Evolutionary conservation across 2,329 filamentous ascomycete genomes (phyloP).

Genomic region (Trichoderma guizhouense): DNA sequence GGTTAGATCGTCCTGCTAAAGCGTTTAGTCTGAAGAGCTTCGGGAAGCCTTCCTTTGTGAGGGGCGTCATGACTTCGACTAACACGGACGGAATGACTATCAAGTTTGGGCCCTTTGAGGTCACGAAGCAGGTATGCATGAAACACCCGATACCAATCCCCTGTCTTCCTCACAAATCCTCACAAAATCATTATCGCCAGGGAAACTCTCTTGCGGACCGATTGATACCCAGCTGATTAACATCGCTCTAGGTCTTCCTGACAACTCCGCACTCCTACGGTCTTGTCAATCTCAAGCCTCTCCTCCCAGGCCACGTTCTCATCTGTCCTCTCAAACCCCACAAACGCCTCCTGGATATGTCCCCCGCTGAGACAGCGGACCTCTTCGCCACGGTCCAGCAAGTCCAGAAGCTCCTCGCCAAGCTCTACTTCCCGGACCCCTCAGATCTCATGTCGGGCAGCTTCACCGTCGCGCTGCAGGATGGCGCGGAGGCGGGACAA

Average conservation of each 20-base stretch:
- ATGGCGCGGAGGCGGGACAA: slow-evolving; percentile 85
- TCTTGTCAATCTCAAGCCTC: slow-evolving; percentile 91
- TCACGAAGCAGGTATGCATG: slow-evolving; percentile 64
- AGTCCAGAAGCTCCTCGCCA: slow-evolving; percentile 71
- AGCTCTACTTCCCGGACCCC: slow-evolving; percentile 52
- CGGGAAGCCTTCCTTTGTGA: not conserved
- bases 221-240: not conserved
- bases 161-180: not conserved
- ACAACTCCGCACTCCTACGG: slow-evolving; percentile 76
- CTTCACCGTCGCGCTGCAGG: slow-evolving; percentile 94
- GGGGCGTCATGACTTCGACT: slow-evolving; percentile 32
- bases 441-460: slow-evolving; percentile 56
- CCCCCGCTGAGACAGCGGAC: slow-evolving; percentile 67
- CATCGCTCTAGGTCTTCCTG: slow-evolving; percentile 71
- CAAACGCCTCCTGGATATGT: slow-evolving; percentile 72
- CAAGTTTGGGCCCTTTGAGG: slow-evolving; percentile 72
- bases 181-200: not conserved
- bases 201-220: not conserved
- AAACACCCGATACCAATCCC: not conserved
- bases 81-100: slow-evolving; percentile 36
- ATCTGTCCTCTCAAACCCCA: slow-evolving; percentile 72
- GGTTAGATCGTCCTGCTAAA: not conserved
- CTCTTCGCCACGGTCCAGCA: slow-evolving; percentile 84
- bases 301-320: slow-evolving; percentile 89
- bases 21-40: not conserved